A percentile compares a stretch with the other conserved stretches of the same genome.
Evolutionary conservation across 495 filamentous ascomycete genomes (phyloP).

Genomic region (Stereocaulon alpinum): DNA sequence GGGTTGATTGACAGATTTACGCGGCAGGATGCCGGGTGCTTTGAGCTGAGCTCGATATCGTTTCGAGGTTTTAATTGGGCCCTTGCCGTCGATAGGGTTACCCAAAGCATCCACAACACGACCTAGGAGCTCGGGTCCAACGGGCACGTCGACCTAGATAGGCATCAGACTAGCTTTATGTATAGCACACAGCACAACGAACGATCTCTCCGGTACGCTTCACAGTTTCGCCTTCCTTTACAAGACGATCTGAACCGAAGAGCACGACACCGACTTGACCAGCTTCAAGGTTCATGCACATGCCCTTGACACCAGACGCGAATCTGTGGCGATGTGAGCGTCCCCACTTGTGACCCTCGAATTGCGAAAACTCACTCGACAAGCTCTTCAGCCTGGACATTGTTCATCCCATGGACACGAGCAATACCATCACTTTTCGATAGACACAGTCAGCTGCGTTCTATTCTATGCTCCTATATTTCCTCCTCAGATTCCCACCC

Average conservation of each 20-base stretch:
- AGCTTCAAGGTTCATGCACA: constrained; percentile 99
- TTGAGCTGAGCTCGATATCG: constrained; percentile 97
- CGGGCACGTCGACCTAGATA: constrained; percentile 85
- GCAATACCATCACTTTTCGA: constrained; percentile 93
- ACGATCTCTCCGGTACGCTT: constrained; percentile 99
- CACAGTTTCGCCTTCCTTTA: constrained; percentile 98
- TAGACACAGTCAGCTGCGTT: constrained; percentile 2
- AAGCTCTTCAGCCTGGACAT: constrained; percentile 99
- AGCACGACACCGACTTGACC: constrained; percentile 99
- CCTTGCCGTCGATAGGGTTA: constrained; percentile 99
- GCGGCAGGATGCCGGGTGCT: constrained; percentile 96
- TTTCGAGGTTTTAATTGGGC: constrained; percentile 81
- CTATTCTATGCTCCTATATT: constrained; percentile 4
- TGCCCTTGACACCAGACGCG: constrained; percentile 98
- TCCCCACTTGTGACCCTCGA: constrained; percentile 20
- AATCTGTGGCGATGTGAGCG: constrained; percentile 58
- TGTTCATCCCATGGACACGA: constrained; percentile 98
- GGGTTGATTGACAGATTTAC: constrained; percentile 92
- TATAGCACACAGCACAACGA: constrained; percentile 32
- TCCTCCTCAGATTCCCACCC: constrained; percentile 37
- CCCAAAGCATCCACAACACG: constrained; percentile 97
- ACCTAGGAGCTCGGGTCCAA: constrained; percentile 84
- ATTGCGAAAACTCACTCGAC: constrained; percentile 72
- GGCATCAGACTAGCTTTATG: constrained; percentile 19
- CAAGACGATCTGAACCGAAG: constrained; percentile 98